A percentile compares a stretch with the other conserved stretches of the same genome.
Conservation (phyloP, 495 filamentous ascomycete genomes). For the Penicillium antarcticum region DNA sequence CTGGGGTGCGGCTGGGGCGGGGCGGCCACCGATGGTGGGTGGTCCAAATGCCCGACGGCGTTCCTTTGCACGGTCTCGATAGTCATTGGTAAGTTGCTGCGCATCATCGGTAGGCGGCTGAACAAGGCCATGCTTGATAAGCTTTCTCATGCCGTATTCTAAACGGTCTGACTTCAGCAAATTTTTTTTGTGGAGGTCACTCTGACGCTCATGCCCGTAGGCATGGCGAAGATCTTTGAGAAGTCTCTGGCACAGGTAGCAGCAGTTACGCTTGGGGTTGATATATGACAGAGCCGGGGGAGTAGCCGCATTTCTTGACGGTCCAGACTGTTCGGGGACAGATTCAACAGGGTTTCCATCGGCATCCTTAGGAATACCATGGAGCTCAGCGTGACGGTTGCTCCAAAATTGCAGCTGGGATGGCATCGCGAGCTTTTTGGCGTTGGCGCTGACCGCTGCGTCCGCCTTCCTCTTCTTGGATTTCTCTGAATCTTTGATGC, state of each 20-base stretch:
- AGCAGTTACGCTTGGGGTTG: slow-evolving; percentile 67
- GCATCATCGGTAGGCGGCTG: background rate
- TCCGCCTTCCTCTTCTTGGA: slow-evolving; percentile 72
- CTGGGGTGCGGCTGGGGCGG: slow-evolving; percentile 26
- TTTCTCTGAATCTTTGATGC: slow-evolving; percentile 53
- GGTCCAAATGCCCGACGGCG: slow-evolving; percentile 73
- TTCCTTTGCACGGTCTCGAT: slow-evolving; percentile 82
- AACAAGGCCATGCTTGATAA: slow-evolving; percentile 50
- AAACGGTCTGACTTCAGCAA: slow-evolving; percentile 57
- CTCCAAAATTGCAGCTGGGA: slow-evolving; percentile 85
- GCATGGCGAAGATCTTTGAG: slow-evolving; percentile 69
- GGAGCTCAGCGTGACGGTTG: slow-evolving; percentile 80
- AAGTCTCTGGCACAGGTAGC: slow-evolving; percentile 70
- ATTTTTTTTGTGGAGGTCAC: slow-evolving; percentile 69
- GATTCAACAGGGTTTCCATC: slow-evolving; percentile 20
- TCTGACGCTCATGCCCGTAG: slow-evolving; percentile 73
- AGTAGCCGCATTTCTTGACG: slow-evolving; percentile 13
- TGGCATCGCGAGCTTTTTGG: slow-evolving; percentile 52
- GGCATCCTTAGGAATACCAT: slow-evolving; percentile 49
- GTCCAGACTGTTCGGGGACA: slow-evolving; percentile 6
- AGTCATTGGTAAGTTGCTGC: slow-evolving; percentile 40
- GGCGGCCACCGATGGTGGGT: slow-evolving; percentile 44
- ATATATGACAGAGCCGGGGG: slow-evolving; percentile 60
- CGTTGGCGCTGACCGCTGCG: slow-evolving; percentile 29
- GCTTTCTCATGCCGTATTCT: slow-evolving; percentile 56